Evolutionary conservation across 2,329 filamentous ascomycete species (phyloP).

Genomic region (Trichoderma koningii): DNA sequence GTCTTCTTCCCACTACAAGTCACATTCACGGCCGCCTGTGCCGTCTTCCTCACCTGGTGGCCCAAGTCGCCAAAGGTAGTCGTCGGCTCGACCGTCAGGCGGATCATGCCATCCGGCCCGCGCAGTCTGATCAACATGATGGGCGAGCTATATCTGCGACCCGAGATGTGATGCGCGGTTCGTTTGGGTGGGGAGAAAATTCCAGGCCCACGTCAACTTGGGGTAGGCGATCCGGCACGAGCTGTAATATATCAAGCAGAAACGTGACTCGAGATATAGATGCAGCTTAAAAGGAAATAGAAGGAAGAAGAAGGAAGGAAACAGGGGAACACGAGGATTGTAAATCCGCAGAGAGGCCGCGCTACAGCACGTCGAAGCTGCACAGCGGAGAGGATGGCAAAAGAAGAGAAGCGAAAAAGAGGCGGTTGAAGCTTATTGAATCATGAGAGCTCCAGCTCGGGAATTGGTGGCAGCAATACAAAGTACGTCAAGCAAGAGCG

Average conservation of each 20-base stretch:
- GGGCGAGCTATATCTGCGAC: slow-evolving; percentile 28
- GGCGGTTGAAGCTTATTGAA: slow-evolving; percentile 26
- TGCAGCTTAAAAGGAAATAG: background rate
- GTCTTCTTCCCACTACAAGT: background rate
- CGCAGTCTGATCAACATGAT: slow-evolving; percentile 83
- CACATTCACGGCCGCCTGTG: background rate
- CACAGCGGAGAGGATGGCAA: background rate
- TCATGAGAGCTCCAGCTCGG: slow-evolving; percentile 25
- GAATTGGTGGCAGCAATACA: background rate
- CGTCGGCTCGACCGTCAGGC: slow-evolving; percentile 73
- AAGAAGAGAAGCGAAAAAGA: background rate
- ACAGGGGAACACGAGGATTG: background rate
- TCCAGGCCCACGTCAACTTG: background rate
- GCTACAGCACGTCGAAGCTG: slow-evolving; percentile 13
- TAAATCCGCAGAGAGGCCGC: background rate
- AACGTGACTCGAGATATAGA: background rate
- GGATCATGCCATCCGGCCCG: slow-evolving; percentile 89
- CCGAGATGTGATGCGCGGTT: background rate
- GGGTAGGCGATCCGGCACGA: background rate
- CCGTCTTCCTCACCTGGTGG: slow-evolving; percentile 47
- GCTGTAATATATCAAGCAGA: background rate
- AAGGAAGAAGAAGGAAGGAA: background rate
- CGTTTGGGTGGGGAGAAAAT: background rate
- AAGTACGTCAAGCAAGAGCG: slow-evolving; percentile 31
- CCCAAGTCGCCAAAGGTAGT: slow-evolving; percentile 70